These are phyloP conservation scores for Parietaria judaica DNA, from an alignment of 306 rosid species.

Conservation along the genomic window DNA sequence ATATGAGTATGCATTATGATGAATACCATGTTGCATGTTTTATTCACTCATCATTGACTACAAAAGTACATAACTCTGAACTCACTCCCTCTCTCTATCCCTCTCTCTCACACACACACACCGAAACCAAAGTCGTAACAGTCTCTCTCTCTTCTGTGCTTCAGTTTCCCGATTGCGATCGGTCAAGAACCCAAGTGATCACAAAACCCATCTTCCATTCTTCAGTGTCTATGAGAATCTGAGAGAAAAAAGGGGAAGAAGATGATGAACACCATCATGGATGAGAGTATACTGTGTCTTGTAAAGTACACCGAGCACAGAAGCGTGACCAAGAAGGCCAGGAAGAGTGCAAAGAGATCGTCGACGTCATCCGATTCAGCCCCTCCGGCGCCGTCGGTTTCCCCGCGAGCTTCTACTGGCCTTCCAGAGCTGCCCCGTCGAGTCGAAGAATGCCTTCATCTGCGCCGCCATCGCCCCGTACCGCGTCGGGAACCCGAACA, in stretches of 20 bases:
- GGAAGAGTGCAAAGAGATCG: conserved; percentile 13
- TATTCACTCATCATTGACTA: no score
- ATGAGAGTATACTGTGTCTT: conserved; percentile 50
- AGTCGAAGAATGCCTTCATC: no score
- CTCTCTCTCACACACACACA: neutral
- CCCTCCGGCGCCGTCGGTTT: neutral
- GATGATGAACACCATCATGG: conserved; percentile 23
- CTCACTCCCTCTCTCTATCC: neutral
- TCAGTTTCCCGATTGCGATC: no score
- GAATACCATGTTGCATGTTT: no score
- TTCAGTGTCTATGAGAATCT: conserved; percentile 4
- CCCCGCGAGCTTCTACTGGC: no score
- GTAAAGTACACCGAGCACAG: conserved; percentile 66
- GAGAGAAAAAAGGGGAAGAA: neutral
- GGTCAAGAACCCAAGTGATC: no score
- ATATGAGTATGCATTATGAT: no score
- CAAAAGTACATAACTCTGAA: neutral
- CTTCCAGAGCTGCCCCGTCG: no score
- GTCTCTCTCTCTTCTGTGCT: neutral
- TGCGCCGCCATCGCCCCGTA: no score
- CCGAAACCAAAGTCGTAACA: neutral
- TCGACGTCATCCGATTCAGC: neutral
- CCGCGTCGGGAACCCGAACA: no score
- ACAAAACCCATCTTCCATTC: neutral
- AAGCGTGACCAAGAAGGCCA: conserved; percentile 39